Evolutionary conservation across 192 early-diverging fungal species (phyloP).

Genomic region (Podila epigama): DNA sequence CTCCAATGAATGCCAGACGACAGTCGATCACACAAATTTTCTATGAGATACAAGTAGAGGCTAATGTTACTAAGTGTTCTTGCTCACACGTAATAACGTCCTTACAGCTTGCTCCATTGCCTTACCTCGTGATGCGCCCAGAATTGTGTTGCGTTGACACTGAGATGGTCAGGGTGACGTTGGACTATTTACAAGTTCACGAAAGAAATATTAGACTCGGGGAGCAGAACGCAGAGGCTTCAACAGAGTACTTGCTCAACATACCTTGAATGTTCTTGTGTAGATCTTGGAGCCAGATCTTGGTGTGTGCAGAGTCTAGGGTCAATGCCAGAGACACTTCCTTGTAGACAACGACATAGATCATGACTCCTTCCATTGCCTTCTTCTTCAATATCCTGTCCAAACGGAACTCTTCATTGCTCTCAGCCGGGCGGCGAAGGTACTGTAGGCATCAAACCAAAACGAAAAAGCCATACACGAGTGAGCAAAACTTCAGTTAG

Average conservation of each 20-base stretch:
- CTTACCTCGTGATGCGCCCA: conserved; percentile 82
- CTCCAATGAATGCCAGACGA: conserved; percentile 84
- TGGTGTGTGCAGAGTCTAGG: conserved; percentile 78
- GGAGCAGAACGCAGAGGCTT: not conserved
- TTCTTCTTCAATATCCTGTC: conserved; percentile 81
- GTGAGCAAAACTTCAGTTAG: too few relatives aligned
- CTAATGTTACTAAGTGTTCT: not conserved
- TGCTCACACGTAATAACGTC: not conserved
- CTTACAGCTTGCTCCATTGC: not conserved
- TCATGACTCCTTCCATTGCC: conserved; percentile 86
- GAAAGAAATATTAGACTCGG: not conserved
- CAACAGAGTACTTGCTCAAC: not conserved
- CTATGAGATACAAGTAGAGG: conserved; percentile 24
- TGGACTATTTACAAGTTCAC: conserved; percentile 62
- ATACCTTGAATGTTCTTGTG: conserved; percentile 78
- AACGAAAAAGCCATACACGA: too few relatives aligned
- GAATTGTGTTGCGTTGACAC: conserved; percentile 80
- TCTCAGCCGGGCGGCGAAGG: conserved; percentile 74
- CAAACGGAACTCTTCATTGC: conserved; percentile 79
- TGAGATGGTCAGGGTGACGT: conserved; percentile 84
- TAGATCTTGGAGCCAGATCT: conserved; percentile 73
- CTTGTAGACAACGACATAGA: conserved; percentile 91
- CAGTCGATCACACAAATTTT: conserved; percentile 86
- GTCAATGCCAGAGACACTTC: conserved; percentile 82
- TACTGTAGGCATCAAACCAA: too few relatives aligned